Conservation (phyloP, 2,329 filamentous ascomycete genomes). For the Canariomyces notabilis region DNA sequence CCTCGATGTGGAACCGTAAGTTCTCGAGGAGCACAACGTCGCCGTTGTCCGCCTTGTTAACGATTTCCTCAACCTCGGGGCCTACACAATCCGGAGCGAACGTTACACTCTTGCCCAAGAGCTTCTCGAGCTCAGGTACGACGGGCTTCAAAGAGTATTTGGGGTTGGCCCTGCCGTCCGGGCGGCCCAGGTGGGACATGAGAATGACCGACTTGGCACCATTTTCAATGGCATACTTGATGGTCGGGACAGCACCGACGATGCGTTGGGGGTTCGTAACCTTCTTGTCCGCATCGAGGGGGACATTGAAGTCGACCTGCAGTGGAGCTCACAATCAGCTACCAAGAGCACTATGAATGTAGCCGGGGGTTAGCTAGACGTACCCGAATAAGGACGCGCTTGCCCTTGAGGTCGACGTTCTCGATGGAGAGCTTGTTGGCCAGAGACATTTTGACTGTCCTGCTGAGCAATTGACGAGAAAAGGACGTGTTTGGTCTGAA, state of each 20-base stretch:
- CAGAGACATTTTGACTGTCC: slow-evolving; percentile 74
- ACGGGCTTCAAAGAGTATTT: slow-evolving; percentile 97
- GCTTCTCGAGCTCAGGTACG: slow-evolving; percentile 84
- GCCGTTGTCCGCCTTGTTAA: slow-evolving; percentile 75
- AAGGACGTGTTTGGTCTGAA: slow-evolving; percentile 1
- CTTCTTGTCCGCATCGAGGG: slow-evolving; percentile 85
- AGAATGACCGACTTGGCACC: slow-evolving; percentile 89
- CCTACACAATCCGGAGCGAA: slow-evolving; percentile 91
- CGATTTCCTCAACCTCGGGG: slow-evolving; percentile 80
- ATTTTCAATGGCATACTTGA: slow-evolving; percentile 87
- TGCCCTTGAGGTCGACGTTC: slow-evolving; percentile 95
- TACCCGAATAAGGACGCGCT: slow-evolving; percentile 96
- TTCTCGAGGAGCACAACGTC: slow-evolving; percentile 93
- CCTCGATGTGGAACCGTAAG: slow-evolving; percentile 95
- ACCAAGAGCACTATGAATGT: not conserved
- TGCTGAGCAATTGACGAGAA: slow-evolving; percentile 17
- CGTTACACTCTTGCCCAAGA: slow-evolving; percentile 75
- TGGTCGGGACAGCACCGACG: slow-evolving; percentile 88
- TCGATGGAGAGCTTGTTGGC: slow-evolving; percentile 96
- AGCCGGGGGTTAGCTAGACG: slow-evolving; percentile 30
- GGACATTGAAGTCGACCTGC: slow-evolving; percentile 99
- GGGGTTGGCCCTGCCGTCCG: slow-evolving; percentile 79
- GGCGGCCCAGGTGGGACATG: slow-evolving; percentile 98
- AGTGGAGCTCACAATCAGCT: slow-evolving; percentile 23
- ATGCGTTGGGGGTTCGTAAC: slow-evolving; percentile 99